Evolutionary conservation across 164 flowering plant species (phyloP).

Genomic region (Buxus sempervirens): DNA sequence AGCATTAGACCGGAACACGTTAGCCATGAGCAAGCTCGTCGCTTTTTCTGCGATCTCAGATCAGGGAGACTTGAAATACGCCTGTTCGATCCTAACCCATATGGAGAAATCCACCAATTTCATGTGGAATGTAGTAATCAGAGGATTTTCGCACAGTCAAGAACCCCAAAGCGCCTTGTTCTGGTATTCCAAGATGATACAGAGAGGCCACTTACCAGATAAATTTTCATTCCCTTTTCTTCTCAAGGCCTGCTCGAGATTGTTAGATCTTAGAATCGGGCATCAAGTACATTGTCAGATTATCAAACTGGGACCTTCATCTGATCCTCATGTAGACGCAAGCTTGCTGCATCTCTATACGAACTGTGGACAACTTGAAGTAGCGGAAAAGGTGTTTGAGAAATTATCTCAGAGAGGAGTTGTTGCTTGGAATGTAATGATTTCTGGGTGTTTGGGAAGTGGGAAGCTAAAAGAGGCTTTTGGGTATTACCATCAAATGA

Average conservation of each 20-base stretch:
- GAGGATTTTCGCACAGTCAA: slow-evolving; percentile 17
- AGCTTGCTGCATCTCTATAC: slow-evolving; percentile 16
- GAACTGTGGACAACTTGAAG: slow-evolving; percentile 12
- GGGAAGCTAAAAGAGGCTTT: slow-evolving; percentile 13
- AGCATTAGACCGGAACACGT: slow-evolving; percentile 5
- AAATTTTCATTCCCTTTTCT: slow-evolving; percentile 19
- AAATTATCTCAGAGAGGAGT: slow-evolving; percentile 2
- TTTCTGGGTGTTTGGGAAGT: slow-evolving; percentile 20
- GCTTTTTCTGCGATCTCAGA: slow-evolving; percentile 13
- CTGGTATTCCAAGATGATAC: slow-evolving; percentile 13
- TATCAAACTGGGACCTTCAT: slow-evolving; percentile 5
- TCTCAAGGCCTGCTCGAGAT: slow-evolving; percentile 20
- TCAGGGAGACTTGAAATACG: slow-evolving; percentile 7
- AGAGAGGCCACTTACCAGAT: slow-evolving; percentile 12
- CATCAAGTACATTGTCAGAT: slow-evolving; percentile 17
- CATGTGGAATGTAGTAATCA: slow-evolving; percentile 14
- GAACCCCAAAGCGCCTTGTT: slow-evolving; percentile 14
- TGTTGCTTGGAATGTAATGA: slow-evolving; percentile 22
- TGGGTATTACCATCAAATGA: slow-evolving; percentile 10
- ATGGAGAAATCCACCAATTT: slow-evolving; percentile 12
- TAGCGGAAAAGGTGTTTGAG: slow-evolving; percentile 12
- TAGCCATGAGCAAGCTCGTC: slow-evolving; percentile 4
- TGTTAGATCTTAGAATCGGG: slow-evolving; percentile 16
- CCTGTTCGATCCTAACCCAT: slow-evolving; percentile 11
- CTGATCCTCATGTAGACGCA: slow-evolving; percentile 7